Evolutionary conservation across 2,329 filamentous ascomycete species (phyloP), one percentile per base, ranked within the genome.

Genomic region (Neonectria hederae): DNA sequence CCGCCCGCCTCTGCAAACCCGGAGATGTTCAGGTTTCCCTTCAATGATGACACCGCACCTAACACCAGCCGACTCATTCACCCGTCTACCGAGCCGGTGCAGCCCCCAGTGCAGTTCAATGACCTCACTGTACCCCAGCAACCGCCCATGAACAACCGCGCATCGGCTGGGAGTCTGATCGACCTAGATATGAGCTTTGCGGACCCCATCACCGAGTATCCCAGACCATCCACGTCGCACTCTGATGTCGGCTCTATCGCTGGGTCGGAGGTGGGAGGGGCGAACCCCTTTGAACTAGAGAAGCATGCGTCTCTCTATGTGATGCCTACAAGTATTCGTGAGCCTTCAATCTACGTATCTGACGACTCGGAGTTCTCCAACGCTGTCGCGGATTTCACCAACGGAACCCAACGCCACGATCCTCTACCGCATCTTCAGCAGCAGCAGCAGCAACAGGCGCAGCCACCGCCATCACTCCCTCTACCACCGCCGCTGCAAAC

Each of bases 231-330:
- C 2, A 88, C 86, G 0, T 86, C 87, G 11, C 84, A 88, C 73
- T 90, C 87, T 1, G 86, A 89, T 64, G 84, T 82, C 13, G 83
- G 75, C 2, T 88, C 86, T 0, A 79, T 88, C 11, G 81, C 83
- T 8, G 87, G 87, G 54, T 87, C 87, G 1, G 85, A 89, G 61
- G 75, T 85, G 32, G 83, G 85, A 26, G 80, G 83, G 13, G 82
- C 80, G 2, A 87, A 87, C 68, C 87, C 88, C 0, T 90, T 90
- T 62, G 86, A 89, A 59, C 80, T 90, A 4, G 88, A 90, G 74
- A 83, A 85, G n/a, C 87, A 89, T 68, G 80, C 86, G 1, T 89
- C 87, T 1, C 77, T 88, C 1, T 87, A 88, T 65, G 79, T 78
- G 13, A 72, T 76, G 69, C 76, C 80, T 5, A 71, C 76, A 4